Evolutionary conservation across 2,329 filamentous ascomycete genomes (phyloP), one percentile per base, ranked within the genome.

Genomic region (Hypoxylon sp.): DNA sequence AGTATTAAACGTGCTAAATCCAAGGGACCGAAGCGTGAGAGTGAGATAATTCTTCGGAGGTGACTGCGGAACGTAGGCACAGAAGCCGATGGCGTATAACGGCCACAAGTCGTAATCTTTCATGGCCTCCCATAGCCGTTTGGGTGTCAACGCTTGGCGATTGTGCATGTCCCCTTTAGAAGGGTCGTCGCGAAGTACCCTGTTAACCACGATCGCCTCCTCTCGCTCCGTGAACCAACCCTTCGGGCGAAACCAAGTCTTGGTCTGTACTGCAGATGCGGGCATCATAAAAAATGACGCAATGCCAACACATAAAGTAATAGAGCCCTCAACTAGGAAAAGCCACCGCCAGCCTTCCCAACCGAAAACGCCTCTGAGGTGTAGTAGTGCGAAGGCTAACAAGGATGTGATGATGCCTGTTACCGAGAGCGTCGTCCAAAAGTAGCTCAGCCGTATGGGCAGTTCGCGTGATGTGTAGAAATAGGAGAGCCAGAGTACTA

Each of bases 161-260:
- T 88, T 88, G 74, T 88, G 84, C 84, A 89, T 88, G 68, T 85
- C 84, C 46, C 85, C 85, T 71, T 87, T 87, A 24, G 83, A 82
- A 2, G 87, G 87, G 68, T 89, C 88, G 63, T 90, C 88, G 5
- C 88, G 83, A 19, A 83, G 76, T 5, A 83, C 78, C 1, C 89
- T 82, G 70, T 89, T 90, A 6, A 89, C 87, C 1, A 89, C 81
- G 52, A 90, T 90, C 26, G 80, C 77, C 39, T 86, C 82, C 72
- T 89, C 87, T 14, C 84, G 83, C 56, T 88, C 86, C 1, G 76
- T 85, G 74, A 89, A 90, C 87, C 87, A 90, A 1, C 85, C 82
- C 8, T 83, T 84, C 0, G 80, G 82, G 0, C 83, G 80, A 69
- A 84, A 84, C 82, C 82, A 84, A 2, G 80, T 81, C 67, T 84